These are phyloP conservation scores for Fraxinus paxiana DNA, from an alignment of 305 asterid species.

Conservation along the genomic window DNA sequence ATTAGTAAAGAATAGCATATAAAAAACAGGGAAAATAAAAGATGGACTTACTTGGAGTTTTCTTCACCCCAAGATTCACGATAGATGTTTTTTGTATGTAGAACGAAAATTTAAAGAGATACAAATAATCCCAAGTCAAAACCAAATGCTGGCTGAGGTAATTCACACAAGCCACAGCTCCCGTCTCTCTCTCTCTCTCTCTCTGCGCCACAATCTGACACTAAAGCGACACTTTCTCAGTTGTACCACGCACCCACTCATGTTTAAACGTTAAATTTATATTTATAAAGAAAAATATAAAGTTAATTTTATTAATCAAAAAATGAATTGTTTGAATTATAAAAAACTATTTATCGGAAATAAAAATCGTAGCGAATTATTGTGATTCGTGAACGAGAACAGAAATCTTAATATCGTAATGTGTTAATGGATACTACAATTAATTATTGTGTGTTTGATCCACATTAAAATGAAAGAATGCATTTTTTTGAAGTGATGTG, in stretches of 20 bases:
- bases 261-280: not conserved
- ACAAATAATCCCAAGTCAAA: not conserved
- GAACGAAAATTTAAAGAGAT: not conserved
- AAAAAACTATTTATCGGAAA: not conserved
- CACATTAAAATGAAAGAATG: no score
- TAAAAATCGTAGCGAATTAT: not conserved
- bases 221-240: not conserved
- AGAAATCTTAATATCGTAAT: not conserved
- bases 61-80: not conserved
- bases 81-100: not conserved
- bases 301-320: not conserved
- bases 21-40: not conserved
- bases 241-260: not conserved
- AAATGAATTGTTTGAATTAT: not conserved
- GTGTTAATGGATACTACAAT: not conserved
- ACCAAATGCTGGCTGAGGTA: not conserved
- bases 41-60: not conserved
- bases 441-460: not conserved
- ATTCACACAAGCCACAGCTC: not conserved
- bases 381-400: not conserved
- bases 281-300: not conserved
- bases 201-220: not conserved
- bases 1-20: not conserved
- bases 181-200: not conserved
- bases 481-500: no score